Base-by-base conservation (phyloP, 2,329 filamentous ascomycete genomes). In the Ophiostoma triangulosporum region DNA sequence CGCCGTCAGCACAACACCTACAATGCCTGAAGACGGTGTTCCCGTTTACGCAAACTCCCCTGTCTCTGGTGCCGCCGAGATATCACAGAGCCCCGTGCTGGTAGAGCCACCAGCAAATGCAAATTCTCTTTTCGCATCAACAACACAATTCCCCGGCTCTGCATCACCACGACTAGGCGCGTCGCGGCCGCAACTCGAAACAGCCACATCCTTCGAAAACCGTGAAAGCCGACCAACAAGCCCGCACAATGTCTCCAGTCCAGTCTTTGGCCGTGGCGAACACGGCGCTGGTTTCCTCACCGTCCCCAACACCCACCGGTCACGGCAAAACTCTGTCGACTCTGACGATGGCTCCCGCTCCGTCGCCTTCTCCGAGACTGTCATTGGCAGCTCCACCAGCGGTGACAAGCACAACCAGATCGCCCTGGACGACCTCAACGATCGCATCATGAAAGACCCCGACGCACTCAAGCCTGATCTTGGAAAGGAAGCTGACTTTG, bases 401-500 rank as follows among this genome's bases (percentile, higher is more conserved):
- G 66, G 66, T 29, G 70, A 73, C 31, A 72, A 70, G 58, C 62
- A 27, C 22, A 24, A 27, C 22, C 49, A 27, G 15, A 14, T 11
- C 14, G 26, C 57, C 57, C 67, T 59, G 43, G 60, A 60, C 15
- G 53, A 17, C 8, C 11, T 40, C 11, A 73, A 76, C 57, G 70
- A 75, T 22, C 74, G 75, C 55, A 74, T 88, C 35, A 76, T 82
- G 61, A 78, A 75, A 54, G 81, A 86, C 55, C 69, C 78, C 45
- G 77, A 83, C 57, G 88, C 88, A 0, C 69, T 95, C 57, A 80
- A 75, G 50, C 86, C 88, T 0, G 88, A 94, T 63, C 75, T 80
- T 35, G 86, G 86, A 6, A 86, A 82, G 51, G 86, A 90, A 64
- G 73, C 70, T 17, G 86, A 91, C 57, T 95, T 94, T 61, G 62